phyloP scores from a whole-genome alignment of 306 rosid species.

The Sicyos edulis region DNA sequence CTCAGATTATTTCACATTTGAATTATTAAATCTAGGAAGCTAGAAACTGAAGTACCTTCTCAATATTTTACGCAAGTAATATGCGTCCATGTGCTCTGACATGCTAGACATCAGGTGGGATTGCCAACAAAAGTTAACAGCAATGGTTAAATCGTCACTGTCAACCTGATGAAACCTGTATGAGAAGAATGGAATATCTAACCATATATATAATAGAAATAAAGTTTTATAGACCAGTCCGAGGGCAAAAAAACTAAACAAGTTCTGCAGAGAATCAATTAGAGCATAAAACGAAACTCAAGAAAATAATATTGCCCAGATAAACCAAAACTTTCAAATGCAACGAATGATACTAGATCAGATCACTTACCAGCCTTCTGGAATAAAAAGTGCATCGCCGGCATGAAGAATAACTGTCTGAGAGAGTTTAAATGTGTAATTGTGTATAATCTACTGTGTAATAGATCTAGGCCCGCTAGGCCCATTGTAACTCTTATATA shows the following conservation, averaged over 20 bases:
- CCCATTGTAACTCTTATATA: too few relatives aligned
- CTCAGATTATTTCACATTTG: slow-evolving; percentile 30
- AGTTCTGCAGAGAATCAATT: slow-evolving; percentile 10
- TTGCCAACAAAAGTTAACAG: slow-evolving; percentile 93
- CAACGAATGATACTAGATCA: slow-evolving; percentile 24
- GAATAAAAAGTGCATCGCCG: slow-evolving; percentile 92
- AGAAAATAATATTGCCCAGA: neutral
- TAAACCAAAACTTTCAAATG: neutral
- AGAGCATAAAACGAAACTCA: neutral
- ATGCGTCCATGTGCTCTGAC: slow-evolving; percentile 88
- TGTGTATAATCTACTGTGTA: too few relatives aligned
- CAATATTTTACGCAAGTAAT: slow-evolving; percentile 75
- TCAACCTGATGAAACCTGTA: slow-evolving; percentile 91
- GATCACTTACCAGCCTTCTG: slow-evolving; percentile 99
- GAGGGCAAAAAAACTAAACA: slow-evolving; percentile 7
- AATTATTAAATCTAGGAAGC: slow-evolving; percentile 19
- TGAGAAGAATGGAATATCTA: slow-evolving; percentile 10
- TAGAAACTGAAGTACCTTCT: slow-evolving; percentile 55
- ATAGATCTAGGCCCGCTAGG: too few relatives aligned
- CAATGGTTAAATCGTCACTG: slow-evolving; percentile 83
- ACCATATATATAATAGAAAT: slow-evolving; percentile 4
- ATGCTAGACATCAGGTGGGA: slow-evolving; percentile 59
- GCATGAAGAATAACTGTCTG: slow-evolving; percentile 71
- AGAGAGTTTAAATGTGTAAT: too few relatives aligned
- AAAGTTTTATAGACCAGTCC: neutral